A percentile compares a stretch with the other conserved stretches of the same genome.
Conservation (phyloP, 768 basidiomycete genomes). For the Kwoniella heveanensis region DNA sequence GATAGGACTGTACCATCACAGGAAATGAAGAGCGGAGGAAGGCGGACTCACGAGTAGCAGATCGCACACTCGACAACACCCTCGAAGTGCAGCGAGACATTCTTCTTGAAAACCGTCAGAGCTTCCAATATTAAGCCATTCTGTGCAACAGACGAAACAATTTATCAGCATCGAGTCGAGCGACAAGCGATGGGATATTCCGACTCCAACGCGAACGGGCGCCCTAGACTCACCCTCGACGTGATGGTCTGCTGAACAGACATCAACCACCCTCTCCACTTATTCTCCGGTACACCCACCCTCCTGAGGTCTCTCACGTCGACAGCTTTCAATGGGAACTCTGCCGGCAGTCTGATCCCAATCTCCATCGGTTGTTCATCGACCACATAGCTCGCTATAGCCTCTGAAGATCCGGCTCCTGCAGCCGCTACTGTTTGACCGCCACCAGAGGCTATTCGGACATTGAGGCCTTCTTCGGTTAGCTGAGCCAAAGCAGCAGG, state of each 20-base stretch:
- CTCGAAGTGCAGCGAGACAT: constrained; percentile 88
- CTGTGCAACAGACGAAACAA: too few relatives aligned
- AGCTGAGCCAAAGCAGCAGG: constrained; percentile 57
- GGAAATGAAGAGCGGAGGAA: too few relatives aligned
- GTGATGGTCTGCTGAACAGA: constrained; percentile 88
- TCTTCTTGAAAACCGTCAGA: constrained; percentile 85
- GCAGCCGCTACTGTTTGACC: constrained; percentile 42
- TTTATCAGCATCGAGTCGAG: too few relatives aligned
- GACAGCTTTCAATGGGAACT: constrained; percentile 86
- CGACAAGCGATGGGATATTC: background rate
- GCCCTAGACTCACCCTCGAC: constrained; percentile 78
- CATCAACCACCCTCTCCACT: constrained; percentile 91
- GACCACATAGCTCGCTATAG: constrained; percentile 78
- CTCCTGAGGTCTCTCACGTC: constrained; percentile 82
- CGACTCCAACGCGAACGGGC: background rate
- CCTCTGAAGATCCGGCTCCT: constrained; percentile 65
- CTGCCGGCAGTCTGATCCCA: constrained; percentile 75
- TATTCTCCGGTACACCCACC: constrained; percentile 83
- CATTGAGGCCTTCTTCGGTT: constrained; percentile 72
- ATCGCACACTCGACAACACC: constrained; percentile 96
- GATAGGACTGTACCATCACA: too few relatives aligned
- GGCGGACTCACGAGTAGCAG: constrained; percentile 56
- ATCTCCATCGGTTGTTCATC: constrained; percentile 95
- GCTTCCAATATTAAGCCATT: constrained; percentile 89
- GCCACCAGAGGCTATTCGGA: constrained; percentile 70